Percentiles rank a stretch among this genome's conserved stretches.
These are phyloP conservation scores for Crithidia brevicula DNA, from an alignment of 208 protist genomes.

Conservation along the genomic window DNA sequence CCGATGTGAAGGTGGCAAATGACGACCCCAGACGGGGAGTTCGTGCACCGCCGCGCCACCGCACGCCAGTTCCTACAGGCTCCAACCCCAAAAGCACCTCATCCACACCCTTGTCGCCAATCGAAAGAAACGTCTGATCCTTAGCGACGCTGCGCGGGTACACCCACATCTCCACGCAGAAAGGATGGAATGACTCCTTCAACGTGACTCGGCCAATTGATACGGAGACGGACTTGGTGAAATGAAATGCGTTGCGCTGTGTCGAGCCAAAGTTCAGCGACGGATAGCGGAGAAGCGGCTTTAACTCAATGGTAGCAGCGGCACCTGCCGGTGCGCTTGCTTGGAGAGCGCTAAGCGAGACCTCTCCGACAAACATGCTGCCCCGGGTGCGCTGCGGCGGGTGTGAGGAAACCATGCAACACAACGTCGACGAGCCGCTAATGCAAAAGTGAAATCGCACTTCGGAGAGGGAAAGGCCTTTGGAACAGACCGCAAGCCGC, in stretches of 20 bases:
- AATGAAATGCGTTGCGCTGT: constrained; percentile 56
- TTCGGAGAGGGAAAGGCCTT: constrained; percentile 25
- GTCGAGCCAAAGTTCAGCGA: background rate
- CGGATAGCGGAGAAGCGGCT: constrained; percentile 39
- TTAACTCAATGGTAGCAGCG: constrained; percentile 4
- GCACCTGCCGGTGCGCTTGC: background rate
- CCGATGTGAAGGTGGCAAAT: constrained; percentile 57
- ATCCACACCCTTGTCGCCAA: constrained; percentile 84
- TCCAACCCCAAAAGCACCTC: constrained; percentile 86
- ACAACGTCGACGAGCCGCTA: constrained; percentile 6
- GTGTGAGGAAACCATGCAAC: constrained; percentile 35
- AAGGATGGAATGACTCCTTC: constrained; percentile 81
- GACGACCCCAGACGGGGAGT: constrained; percentile 81
- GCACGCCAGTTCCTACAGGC: constrained; percentile 63
- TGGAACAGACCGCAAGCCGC: constrained; percentile 8
- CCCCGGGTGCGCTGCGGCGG: constrained; percentile 33
- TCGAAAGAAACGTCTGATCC: constrained; percentile 72
- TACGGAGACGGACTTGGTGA: constrained; percentile 64
- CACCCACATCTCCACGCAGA: constrained; percentile 90
- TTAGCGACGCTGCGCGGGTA: constrained; percentile 71
- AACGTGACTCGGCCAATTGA: constrained; percentile 68
- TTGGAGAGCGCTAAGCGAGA: constrained; percentile 1
- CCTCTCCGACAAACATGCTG: constrained; percentile 29
- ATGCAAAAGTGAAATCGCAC: constrained; percentile 35
- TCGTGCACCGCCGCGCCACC: constrained; percentile 80